These are phyloP conservation scores for Hibiscus syriacus DNA, from an alignment of 345 rosid genomes.

Conservation along the genomic window DNA sequence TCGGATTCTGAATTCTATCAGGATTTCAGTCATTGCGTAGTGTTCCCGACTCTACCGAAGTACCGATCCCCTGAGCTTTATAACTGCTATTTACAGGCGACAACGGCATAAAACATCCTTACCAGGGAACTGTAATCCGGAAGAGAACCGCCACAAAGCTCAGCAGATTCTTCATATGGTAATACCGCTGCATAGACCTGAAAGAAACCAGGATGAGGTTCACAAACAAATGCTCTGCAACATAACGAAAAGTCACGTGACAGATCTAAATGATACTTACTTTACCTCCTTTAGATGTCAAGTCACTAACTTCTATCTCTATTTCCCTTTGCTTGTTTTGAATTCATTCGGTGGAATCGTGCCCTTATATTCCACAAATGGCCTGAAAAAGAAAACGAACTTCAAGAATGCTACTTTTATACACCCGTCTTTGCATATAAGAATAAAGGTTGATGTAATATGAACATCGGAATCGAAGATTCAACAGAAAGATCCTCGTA, in stretches of 20 bases:
- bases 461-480: background rate
- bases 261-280: constrained; percentile 25
- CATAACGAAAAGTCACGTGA: background rate
- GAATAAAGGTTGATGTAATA: background rate
- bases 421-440: background rate
- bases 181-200: constrained; percentile 53
- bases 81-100: background rate
- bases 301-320: constrained; percentile 55
- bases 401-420: background rate
- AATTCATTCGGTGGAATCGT: constrained; percentile 42
- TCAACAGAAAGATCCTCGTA: background rate
- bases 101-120: background rate
- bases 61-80: background rate
- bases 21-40: background rate
- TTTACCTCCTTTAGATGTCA: constrained; percentile 60
- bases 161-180: constrained; percentile 61
- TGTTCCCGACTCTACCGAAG: too few relatives aligned
- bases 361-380: constrained; percentile 81
- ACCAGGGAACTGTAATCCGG: constrained; percentile 80
- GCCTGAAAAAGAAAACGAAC: constrained; percentile 36
- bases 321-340: constrained; percentile 49
- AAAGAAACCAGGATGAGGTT: constrained; percentile 1
- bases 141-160: constrained; percentile 68
- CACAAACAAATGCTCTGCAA: background rate
- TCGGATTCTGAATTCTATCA: background rate